Conservation (phyloP, 1,284 basidiomycete genomes). For the Fomitopsis pinicola region DNA sequence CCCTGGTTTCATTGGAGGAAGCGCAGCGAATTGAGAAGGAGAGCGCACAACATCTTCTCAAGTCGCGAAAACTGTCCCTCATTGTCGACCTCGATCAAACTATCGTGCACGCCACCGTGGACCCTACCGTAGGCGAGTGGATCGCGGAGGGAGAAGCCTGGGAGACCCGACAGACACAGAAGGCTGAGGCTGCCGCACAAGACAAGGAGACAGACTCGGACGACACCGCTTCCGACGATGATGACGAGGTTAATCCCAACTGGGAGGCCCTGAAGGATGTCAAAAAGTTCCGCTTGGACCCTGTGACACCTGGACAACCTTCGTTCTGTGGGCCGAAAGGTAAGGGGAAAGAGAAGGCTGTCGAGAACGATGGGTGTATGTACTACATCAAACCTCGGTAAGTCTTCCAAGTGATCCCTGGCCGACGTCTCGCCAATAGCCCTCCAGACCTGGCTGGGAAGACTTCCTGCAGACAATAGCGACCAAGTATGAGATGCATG, state of each 20-base stretch:
- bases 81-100: slow-evolving; percentile 99
- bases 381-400: slow-evolving; percentile 98
- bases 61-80: slow-evolving; percentile 79
- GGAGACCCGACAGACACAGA: slow-evolving; percentile 51
- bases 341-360: slow-evolving; percentile 56
- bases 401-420: slow-evolving; percentile 22
- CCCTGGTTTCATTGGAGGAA: slow-evolving; percentile 79
- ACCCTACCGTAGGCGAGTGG: slow-evolving; percentile 98
- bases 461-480: slow-evolving; percentile 74
- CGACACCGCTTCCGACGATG: slow-evolving; percentile 34
- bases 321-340: slow-evolving; percentile 37
- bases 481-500: slow-evolving; percentile 94
- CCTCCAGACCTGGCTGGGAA: slow-evolving; percentile 77
- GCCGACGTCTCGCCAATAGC: slow-evolving; percentile 12
- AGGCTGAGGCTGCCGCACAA: slow-evolving; percentile 27
- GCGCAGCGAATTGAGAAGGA: slow-evolving; percentile 86
- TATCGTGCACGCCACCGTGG: slow-evolving; percentile 97
- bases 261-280: slow-evolving; percentile 88
- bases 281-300: slow-evolving; percentile 80
- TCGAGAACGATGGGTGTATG: slow-evolving; percentile 80
- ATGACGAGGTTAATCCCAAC: slow-evolving; percentile 79
- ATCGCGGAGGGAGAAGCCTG: slow-evolving; percentile 79
- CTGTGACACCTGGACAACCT: slow-evolving; percentile 65
- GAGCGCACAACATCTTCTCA: slow-evolving; percentile 74
- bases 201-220: slow-evolving; percentile 32